Evolutionary conservation across 2,329 filamentous ascomycete genomes (phyloP).

Genomic region (Periglandula ipomoeae): DNA sequence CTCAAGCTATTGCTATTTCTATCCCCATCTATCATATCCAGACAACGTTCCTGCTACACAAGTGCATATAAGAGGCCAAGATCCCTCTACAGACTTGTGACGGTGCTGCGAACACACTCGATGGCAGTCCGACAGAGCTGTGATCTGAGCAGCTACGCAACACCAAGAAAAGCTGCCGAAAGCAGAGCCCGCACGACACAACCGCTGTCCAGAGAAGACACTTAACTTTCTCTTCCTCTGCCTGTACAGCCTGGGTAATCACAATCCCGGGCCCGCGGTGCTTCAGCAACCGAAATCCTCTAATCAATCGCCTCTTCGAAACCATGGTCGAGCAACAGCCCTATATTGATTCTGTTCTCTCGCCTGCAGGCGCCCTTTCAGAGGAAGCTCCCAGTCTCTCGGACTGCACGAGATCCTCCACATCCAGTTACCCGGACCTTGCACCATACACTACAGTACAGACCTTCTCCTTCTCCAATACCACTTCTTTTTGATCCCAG

Average conservation of each 20-base stretch:
- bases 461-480: slow-evolving; percentile 6
- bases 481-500: neutral
- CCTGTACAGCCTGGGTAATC: too few species aligned
- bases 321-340: slow-evolving; percentile 27
- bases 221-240: too few species aligned
- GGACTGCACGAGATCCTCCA: slow-evolving; percentile 15
- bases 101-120: neutral
- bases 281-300: slow-evolving; percentile 1
- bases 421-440: slow-evolving; percentile 21
- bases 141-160: neutral
- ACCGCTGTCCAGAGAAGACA: too few species aligned
- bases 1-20: neutral
- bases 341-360: slow-evolving; percentile 23
- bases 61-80: neutral
- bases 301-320: slow-evolving; percentile 6
- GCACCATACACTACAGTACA: slow-evolving; percentile 24
- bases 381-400: slow-evolving; percentile 17
- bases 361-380: slow-evolving; percentile 22
- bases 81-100: neutral
- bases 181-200: too few species aligned
- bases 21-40: neutral
- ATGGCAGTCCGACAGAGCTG: neutral
- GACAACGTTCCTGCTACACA: neutral
- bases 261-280: too few species aligned
- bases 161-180: neutral